Conservation (phyloP, 2,329 filamentous ascomycete genomes). For the Plectosphaerella cucumerina region DNA sequence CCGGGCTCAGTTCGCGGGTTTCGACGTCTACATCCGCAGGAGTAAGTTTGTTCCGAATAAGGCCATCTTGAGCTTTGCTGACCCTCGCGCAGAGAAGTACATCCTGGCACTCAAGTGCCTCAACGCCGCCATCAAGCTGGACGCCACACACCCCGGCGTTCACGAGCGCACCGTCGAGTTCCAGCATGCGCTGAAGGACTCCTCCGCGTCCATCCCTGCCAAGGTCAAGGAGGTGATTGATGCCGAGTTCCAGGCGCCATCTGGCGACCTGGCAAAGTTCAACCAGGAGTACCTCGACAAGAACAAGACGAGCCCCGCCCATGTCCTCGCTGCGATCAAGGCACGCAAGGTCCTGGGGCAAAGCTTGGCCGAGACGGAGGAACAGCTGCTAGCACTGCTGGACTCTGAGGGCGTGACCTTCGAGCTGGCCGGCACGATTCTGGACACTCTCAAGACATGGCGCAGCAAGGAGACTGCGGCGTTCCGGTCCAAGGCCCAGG, state of each 20-base stretch:
- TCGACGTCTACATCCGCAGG: conserved; percentile 82
- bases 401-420: conserved; percentile 45
- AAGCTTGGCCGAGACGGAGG: conserved; percentile 52
- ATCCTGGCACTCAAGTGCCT: conserved; percentile 84
- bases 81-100: conserved; percentile 64
- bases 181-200: conserved; percentile 54
- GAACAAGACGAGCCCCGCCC: conserved; percentile 57
- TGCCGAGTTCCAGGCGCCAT: conserved; percentile 58
- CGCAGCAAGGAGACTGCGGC: conserved; percentile 41
- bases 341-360: conserved; percentile 56
- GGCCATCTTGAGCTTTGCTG: conserved; percentile 18
- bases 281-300: conserved; percentile 63
- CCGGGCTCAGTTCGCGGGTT: conserved; percentile 78
- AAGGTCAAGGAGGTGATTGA: conserved; percentile 68
- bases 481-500: conserved; percentile 43
- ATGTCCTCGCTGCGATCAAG: conserved; percentile 61
- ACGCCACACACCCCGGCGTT: conserved; percentile 65
- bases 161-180: conserved; percentile 72
- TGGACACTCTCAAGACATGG: conserved; percentile 43
- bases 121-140: conserved; percentile 65
- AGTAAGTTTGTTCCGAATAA: conserved; percentile 51
- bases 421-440: conserved; percentile 47
- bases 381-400: conserved; percentile 58
- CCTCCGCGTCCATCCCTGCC: conserved; percentile 55
- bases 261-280: conserved; percentile 54